phyloP scores from a whole-genome alignment of 2,329 filamentous ascomycete species.

The Sarocladium oryzae region DNA sequence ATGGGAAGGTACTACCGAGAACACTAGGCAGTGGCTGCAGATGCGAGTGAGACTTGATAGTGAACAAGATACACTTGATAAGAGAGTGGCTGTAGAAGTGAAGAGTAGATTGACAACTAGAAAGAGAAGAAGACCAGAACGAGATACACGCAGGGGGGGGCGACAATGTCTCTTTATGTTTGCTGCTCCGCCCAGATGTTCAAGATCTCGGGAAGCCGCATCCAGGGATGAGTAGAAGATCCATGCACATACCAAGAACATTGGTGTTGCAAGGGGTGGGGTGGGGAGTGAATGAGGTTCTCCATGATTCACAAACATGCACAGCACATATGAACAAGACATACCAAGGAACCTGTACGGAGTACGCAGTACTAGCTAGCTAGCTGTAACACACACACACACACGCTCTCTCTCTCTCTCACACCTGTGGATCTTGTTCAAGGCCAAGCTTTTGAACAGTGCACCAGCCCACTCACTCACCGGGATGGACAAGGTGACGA shows the following conservation, averaged over 20 bases:
- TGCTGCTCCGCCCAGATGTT: not conserved
- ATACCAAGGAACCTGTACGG: not conserved
- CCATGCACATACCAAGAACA: too few relatives aligned
- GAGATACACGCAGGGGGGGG: not conserved
- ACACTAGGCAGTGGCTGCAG: too few relatives aligned
- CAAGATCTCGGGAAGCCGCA: slow-evolving; percentile 8
- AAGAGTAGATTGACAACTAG: not conserved
- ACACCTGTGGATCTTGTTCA: too few relatives aligned
- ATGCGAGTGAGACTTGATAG: not conserved
- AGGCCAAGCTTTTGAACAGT: slow-evolving; percentile 1
- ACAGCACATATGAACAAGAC: not conserved
- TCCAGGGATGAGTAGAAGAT: not conserved
- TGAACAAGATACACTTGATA: not conserved
- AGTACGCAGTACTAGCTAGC: too few relatives aligned
- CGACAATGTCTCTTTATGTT: not conserved
- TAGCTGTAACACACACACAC: too few relatives aligned
- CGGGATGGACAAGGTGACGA: not conserved
- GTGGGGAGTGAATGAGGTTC: too few relatives aligned
- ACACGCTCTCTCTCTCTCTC: too few relatives aligned
- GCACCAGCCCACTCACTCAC: not conserved
- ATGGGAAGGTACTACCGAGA: not conserved
- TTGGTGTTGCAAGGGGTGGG: too few relatives aligned
- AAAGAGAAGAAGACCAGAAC: not conserved
- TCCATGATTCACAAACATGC: too few relatives aligned
- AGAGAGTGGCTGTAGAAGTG: too few relatives aligned